These are phyloP conservation scores for Trametes sanguinea DNA, from an alignment of 768 basidiomycete species.

Conservation along the genomic window DNA sequence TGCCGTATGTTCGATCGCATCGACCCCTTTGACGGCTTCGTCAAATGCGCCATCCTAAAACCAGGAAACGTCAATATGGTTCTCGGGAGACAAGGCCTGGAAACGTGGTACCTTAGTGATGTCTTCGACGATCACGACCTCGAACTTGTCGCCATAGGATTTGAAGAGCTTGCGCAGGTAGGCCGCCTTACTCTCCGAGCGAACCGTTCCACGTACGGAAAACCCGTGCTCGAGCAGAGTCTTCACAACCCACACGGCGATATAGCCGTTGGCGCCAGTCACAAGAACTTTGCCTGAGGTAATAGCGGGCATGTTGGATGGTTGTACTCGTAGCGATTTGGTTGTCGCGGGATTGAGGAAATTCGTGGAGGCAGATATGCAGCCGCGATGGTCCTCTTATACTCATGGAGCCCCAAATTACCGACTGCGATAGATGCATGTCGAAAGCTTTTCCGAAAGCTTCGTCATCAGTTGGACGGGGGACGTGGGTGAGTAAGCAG, in stretches of 20 bases:
- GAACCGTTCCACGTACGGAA: conserved; percentile 65
- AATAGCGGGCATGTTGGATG: conserved; percentile 38
- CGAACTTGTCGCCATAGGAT: conserved; percentile 56
- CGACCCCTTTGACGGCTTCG: conserved; percentile 74
- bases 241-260: conserved; percentile 60
- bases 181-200: conserved; percentile 59
- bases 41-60: conserved; percentile 71
- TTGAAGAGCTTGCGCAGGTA: conserved; percentile 58
- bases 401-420: too few species aligned
- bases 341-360: background rate
- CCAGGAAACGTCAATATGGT: background rate
- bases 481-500: too few species aligned
- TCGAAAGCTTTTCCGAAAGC: too few species aligned
- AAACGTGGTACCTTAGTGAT: conserved; percentile 50
- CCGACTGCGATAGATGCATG: too few species aligned
- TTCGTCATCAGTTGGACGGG: too few species aligned
- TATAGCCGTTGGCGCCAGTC: conserved; percentile 60
- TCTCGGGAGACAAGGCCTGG: too few species aligned
- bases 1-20: conserved; percentile 70
- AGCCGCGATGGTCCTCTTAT: too few species aligned
- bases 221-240: conserved; percentile 62
- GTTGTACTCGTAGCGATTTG: background rate
- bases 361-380: too few species aligned
- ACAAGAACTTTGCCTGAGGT: conserved; percentile 48
- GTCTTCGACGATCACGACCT: conserved; percentile 69